These are phyloP conservation scores for Tetradesmus obliquus DNA, from an alignment of 139 green algal species.

Conservation along the genomic window DNA sequence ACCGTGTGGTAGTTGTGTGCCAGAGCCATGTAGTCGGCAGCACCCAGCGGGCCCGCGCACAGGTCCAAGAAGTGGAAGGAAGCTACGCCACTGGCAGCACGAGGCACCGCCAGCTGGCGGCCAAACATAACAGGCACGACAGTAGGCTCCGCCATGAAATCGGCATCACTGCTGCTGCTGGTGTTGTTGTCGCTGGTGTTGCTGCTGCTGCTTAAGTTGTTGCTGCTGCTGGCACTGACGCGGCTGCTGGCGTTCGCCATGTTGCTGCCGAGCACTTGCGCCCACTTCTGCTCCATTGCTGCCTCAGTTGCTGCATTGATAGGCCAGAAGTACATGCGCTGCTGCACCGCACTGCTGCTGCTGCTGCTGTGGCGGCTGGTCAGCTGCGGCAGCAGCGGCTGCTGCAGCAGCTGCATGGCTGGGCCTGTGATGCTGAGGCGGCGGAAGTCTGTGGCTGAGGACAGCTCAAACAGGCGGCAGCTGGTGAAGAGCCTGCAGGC, in stretches of 20 bases:
- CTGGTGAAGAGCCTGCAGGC: constrained; percentile 40
- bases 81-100: constrained; percentile 58
- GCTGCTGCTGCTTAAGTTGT: neutral
- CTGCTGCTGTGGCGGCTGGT: constrained; percentile 15
- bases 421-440: constrained; percentile 37
- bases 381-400: constrained; percentile 10
- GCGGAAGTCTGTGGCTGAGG: constrained; percentile 59
- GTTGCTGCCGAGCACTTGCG: neutral
- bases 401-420: constrained; percentile 32
- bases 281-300: constrained; percentile 53
- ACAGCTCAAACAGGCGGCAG: constrained; percentile 61
- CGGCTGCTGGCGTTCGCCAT: neutral
- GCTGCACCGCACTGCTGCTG: constrained; percentile 3
- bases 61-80: constrained; percentile 73
- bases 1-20: constrained; percentile 78
- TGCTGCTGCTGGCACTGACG: constrained; percentile 11
- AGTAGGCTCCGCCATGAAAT: neutral
- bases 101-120: constrained; percentile 63
- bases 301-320: constrained; percentile 39
- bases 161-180: neutral
- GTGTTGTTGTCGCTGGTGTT: constrained; percentile 24
- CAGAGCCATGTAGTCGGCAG: constrained; percentile 90
- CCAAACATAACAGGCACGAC: constrained; percentile 81
- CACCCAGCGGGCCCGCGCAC: constrained; percentile 67
- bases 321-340: constrained; percentile 61